phyloP scores from a whole-genome alignment of 2,329 filamentous ascomycete species.

The Calonectria henricotiae region DNA sequence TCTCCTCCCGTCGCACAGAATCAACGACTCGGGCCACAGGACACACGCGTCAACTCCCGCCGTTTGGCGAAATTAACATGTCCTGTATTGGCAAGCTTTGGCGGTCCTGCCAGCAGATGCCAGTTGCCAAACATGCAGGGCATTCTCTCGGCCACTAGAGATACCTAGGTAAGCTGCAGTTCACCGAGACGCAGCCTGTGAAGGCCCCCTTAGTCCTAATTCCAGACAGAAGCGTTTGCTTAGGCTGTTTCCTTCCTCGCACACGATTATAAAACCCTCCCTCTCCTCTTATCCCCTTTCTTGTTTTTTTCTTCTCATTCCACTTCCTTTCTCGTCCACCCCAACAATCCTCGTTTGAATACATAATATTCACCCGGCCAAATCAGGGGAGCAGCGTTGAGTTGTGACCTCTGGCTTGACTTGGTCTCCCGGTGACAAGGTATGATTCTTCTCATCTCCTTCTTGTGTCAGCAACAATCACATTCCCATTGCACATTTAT shows the following conservation, averaged over 20 bases:
- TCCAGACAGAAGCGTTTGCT: not conserved
- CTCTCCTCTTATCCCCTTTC: constrained; percentile 32
- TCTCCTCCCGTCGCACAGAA: not conserved
- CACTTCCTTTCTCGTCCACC: not conserved
- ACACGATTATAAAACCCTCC: constrained; percentile 11
- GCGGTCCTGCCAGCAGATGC: not conserved
- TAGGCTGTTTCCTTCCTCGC: constrained; percentile 1
- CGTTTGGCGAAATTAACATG: not conserved
- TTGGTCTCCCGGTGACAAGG: constrained; percentile 29
- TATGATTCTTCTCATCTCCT: constrained; percentile 22
- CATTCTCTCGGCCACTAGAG: not conserved
- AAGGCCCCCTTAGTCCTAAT: constrained; percentile 4
- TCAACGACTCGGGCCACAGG: not conserved
- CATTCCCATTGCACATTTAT: not conserved
- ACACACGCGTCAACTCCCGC: not conserved
- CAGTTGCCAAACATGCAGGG: not conserved
- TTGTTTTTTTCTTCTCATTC: constrained; percentile 24
- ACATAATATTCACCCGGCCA: not conserved
- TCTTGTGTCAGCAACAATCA: not conserved
- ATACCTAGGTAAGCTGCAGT: not conserved
- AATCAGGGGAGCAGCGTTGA: constrained; percentile 40
- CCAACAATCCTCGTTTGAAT: constrained; percentile 21
- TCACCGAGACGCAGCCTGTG: not conserved
- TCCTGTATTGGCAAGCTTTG: not conserved
- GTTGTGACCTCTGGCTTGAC: constrained; percentile 36